Evolutionary conservation across 768 basidiomycete genomes (phyloP).

Genomic region (Calocera viscosa): DNA sequence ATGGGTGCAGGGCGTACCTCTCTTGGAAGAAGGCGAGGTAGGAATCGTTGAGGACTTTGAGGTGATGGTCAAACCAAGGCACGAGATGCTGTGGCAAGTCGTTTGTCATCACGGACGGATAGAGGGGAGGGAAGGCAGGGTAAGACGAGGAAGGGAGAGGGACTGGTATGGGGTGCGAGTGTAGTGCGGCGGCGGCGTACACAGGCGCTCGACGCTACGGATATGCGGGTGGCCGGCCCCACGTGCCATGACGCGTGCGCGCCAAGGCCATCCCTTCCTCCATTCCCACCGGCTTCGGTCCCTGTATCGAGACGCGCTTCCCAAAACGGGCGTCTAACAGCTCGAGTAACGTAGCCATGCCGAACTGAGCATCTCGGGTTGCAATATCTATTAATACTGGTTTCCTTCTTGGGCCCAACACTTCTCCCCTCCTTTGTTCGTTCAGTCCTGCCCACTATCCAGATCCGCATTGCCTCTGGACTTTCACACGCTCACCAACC

Average conservation of each 20-base stretch:
- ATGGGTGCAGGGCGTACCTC: conserved; percentile 37
- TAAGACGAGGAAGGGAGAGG: background rate
- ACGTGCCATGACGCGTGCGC: conserved; percentile 1
- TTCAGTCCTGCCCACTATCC: background rate
- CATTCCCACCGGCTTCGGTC: background rate
- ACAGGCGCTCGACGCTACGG: background rate
- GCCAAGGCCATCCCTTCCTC: background rate
- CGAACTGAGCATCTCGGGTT: too few relatives aligned
- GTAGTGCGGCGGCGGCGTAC: background rate
- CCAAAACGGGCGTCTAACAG: background rate
- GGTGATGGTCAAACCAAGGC: conserved; percentile 49
- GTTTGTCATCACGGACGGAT: background rate
- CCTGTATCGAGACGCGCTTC: background rate
- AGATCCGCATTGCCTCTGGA: background rate
- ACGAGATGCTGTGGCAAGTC: background rate
- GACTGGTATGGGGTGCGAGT: background rate
- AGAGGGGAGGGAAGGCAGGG: background rate
- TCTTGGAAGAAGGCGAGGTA: conserved; percentile 79
- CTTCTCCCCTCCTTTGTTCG: background rate
- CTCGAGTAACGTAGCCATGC: background rate
- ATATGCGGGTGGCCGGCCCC: background rate
- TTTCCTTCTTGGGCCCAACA: too few relatives aligned
- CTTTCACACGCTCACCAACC: conserved; percentile 27
- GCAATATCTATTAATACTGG: too few relatives aligned
- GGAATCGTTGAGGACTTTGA: conserved; percentile 54